phyloP scores from a whole-genome alignment of 2,329 filamentous ascomycete species.

The Aureobasidium subglaciale region DNA sequence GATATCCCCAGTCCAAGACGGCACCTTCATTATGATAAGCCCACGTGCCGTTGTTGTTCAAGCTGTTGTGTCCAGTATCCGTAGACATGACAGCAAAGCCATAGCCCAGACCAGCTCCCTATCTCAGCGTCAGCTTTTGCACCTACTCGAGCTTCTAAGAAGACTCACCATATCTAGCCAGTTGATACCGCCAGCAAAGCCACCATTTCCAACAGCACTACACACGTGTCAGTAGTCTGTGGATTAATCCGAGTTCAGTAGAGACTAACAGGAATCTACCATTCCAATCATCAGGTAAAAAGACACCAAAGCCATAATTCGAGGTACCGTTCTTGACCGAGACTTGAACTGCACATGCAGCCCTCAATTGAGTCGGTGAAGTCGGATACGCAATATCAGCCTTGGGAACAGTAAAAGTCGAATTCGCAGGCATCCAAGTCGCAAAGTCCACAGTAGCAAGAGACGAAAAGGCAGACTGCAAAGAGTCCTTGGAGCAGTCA shows the following conservation, averaged over 20 bases:
- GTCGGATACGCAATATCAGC: constrained; percentile 35
- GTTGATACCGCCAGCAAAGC: constrained; percentile 42
- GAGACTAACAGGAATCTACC: constrained; percentile 23
- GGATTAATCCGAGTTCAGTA: too few species aligned
- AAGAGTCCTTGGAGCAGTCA: constrained; percentile 29
- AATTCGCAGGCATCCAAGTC: constrained; percentile 26
- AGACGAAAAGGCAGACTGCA: constrained; percentile 29
- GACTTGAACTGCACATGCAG: constrained; percentile 27
- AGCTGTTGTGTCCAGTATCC: constrained; percentile 40
- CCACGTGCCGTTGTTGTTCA: constrained; percentile 30
- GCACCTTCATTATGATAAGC: constrained; percentile 32
- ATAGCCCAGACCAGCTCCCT: constrained; percentile 28
- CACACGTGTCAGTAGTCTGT: neutral
- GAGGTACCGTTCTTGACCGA: constrained; percentile 25
- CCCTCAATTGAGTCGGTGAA: constrained; percentile 29
- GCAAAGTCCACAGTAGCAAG: constrained; percentile 33
- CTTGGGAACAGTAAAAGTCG: constrained; percentile 33
- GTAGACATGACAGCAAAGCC: constrained; percentile 40
- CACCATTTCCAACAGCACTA: constrained; percentile 38
- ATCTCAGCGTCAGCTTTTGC: neutral
- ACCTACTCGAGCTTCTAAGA: neutral
- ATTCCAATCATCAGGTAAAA: constrained; percentile 29
- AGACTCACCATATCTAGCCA: constrained; percentile 40
- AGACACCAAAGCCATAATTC: constrained; percentile 27
- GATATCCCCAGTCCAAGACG: constrained; percentile 34